Evolutionary conservation across 108 stramenopile genomes (phyloP).

Genomic region (Skeletonema marinoi): DNA sequence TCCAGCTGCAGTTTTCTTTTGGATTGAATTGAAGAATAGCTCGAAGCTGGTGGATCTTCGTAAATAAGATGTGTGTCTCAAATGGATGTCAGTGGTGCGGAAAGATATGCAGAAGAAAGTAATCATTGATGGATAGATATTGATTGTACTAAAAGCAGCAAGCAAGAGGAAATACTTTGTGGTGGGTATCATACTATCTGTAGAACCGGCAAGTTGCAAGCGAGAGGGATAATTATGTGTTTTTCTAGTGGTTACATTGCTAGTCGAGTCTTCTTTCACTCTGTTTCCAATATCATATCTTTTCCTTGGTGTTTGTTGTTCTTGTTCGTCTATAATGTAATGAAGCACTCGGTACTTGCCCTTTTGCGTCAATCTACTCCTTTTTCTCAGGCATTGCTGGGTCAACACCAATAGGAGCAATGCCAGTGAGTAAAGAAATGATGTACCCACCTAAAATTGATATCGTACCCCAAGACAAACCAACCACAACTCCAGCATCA

Average conservation of each 20-base stretch:
- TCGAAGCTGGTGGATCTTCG: neutral
- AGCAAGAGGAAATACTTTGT: too few species aligned
- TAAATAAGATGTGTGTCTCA: neutral
- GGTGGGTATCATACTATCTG: too few species aligned
- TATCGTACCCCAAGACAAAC: conserved; percentile 84
- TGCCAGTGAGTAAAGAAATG: conserved; percentile 66
- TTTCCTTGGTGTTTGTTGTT: neutral
- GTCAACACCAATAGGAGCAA: conserved; percentile 63
- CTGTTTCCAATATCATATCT: neutral
- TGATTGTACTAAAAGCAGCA: too few species aligned
- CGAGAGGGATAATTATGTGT: too few species aligned
- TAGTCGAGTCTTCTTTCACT: neutral
- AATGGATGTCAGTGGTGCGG: neutral
- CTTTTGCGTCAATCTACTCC: neutral
- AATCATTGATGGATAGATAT: too few species aligned
- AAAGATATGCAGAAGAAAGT: too few species aligned
- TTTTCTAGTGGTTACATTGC: too few species aligned
- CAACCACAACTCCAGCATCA: conserved; percentile 95
- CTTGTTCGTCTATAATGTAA: neutral
- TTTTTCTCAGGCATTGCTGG: conserved; percentile 54
- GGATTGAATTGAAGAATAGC: neutral
- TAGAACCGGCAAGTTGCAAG: too few species aligned
- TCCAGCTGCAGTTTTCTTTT: neutral
- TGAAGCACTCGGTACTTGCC: neutral
- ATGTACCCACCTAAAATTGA: conserved; percentile 76